A percentile compares a stretch with the other conserved stretches of the same genome.
phyloP scores from a whole-genome alignment of 169 alveolate species.

The Ichthyophthirius multifiliis region DNA sequence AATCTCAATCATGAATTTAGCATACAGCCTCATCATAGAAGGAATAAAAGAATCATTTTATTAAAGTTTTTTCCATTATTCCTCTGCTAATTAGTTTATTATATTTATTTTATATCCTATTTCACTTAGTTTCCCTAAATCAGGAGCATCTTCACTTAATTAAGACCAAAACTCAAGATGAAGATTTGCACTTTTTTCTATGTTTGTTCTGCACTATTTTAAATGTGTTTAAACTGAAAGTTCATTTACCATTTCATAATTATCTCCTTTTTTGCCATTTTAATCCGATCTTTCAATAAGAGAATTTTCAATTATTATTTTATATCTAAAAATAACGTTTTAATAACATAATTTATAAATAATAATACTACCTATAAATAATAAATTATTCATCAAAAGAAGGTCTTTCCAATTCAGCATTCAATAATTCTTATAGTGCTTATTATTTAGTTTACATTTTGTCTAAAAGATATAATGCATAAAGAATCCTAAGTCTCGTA shows the following conservation, averaged over 20 bases:
- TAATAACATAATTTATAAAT: no score
- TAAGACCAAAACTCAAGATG: slow-evolving; percentile 19
- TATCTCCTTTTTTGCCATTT: background rate
- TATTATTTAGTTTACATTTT: slow-evolving; percentile 11
- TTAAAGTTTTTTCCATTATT: slow-evolving; percentile 52
- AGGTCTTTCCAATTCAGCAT: slow-evolving; percentile 10
- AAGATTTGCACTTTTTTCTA: slow-evolving; percentile 2
- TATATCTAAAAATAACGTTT: background rate
- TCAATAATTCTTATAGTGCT: slow-evolving; percentile 10
- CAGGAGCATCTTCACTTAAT: slow-evolving; percentile 3
- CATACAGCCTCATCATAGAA: slow-evolving; percentile 42
- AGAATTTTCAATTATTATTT: background rate
- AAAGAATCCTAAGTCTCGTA: background rate
- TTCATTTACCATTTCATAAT: slow-evolving; percentile 10
- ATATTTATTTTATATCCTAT: slow-evolving; percentile 55
- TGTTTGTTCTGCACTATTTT: background rate
- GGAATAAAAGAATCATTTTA: slow-evolving; percentile 50
- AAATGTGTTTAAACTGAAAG: slow-evolving; percentile 3
- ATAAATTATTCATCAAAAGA: slow-evolving; percentile 18
- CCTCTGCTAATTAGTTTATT: slow-evolving; percentile 50
- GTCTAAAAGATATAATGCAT: background rate
- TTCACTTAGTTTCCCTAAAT: slow-evolving; percentile 53
- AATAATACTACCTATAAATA: background rate
- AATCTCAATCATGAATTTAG: slow-evolving; percentile 41
- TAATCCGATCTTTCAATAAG: background rate